phyloP scores from a whole-genome alignment of 495 filamentous ascomycete genomes.

The Aspergillus kassunensis region DNA sequence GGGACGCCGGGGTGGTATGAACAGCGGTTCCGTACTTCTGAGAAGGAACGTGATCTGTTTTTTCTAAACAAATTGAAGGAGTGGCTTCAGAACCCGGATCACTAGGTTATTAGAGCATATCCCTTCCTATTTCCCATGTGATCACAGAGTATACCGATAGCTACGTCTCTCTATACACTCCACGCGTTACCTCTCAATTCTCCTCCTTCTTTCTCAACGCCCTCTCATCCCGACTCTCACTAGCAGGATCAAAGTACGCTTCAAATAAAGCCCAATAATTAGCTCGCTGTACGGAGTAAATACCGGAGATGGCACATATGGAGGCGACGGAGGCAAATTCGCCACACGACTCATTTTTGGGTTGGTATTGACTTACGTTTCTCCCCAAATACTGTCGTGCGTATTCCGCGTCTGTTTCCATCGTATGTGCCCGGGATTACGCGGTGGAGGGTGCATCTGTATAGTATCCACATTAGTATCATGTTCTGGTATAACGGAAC shows the following conservation, averaged over 20 bases:
- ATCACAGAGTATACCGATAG: too few relatives aligned
- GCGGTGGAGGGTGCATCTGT: conserved; percentile 42
- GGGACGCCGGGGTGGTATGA: not conserved
- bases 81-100: not conserved
- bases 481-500: not conserved
- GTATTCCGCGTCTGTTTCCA: conserved; percentile 41
- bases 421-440: conserved; percentile 51
- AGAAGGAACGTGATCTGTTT: not conserved
- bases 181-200: too few relatives aligned
- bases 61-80: not conserved
- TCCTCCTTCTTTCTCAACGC: not conserved
- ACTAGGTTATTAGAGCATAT: too few relatives aligned
- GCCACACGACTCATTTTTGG: too few relatives aligned
- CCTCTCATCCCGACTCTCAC: conserved; percentile 37
- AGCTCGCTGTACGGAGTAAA: too few relatives aligned
- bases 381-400: conserved; percentile 53
- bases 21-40: not conserved
- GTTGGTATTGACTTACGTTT: conserved; percentile 38
- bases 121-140: too few relatives aligned
- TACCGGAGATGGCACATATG: too few relatives aligned
- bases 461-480: not conserved
- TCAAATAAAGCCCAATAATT: not conserved
- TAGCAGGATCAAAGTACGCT: conserved; percentile 47
- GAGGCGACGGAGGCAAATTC: too few relatives aligned
- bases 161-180: too few relatives aligned